Conservation (phyloP, 768 basidiomycete genomes). For the Leccinellum albellum region DNA sequence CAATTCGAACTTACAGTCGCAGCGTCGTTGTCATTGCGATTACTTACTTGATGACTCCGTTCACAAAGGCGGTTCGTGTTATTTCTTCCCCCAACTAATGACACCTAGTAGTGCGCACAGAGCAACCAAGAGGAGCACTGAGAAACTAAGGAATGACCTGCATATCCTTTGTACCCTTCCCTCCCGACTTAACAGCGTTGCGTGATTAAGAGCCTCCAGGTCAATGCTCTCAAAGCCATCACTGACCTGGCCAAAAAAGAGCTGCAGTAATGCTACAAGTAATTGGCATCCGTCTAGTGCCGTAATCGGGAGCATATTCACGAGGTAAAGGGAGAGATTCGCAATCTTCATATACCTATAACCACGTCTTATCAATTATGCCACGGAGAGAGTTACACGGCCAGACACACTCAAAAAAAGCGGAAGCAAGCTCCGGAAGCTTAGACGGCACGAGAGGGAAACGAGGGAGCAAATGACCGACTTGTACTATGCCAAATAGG, state of each 20-base stretch:
- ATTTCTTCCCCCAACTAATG: constrained; percentile 18
- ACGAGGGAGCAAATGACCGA: constrained; percentile 46
- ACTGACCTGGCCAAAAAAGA: constrained; percentile 8
- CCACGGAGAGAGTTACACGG: neutral
- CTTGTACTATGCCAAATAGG: constrained; percentile 40
- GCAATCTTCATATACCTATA: constrained; percentile 59
- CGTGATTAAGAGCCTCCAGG: constrained; percentile 16
- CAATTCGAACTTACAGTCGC: neutral
- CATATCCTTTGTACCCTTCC: constrained; percentile 15
- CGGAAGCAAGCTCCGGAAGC: constrained; percentile 23
- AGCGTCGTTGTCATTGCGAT: neutral
- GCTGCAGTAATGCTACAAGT: constrained; percentile 35
- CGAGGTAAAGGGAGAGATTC: constrained; percentile 73
- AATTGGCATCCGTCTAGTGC: constrained; percentile 69
- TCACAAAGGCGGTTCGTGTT: neutral
- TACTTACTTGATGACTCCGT: neutral
- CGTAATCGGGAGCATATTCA: constrained; percentile 77
- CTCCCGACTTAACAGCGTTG: constrained; percentile 1
- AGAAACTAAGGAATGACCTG: constrained; percentile 12
- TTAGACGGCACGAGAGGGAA: constrained; percentile 12
- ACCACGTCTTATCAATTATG: neutral
- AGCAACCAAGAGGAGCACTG: constrained; percentile 20
- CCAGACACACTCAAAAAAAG: constrained; percentile 56
- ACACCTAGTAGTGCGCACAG: constrained; percentile 21
- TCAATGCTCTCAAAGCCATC: constrained; percentile 12